Base-by-base conservation (phyloP, 2,329 filamentous ascomycete genomes). In the Colletotrichum sp. region DNA sequence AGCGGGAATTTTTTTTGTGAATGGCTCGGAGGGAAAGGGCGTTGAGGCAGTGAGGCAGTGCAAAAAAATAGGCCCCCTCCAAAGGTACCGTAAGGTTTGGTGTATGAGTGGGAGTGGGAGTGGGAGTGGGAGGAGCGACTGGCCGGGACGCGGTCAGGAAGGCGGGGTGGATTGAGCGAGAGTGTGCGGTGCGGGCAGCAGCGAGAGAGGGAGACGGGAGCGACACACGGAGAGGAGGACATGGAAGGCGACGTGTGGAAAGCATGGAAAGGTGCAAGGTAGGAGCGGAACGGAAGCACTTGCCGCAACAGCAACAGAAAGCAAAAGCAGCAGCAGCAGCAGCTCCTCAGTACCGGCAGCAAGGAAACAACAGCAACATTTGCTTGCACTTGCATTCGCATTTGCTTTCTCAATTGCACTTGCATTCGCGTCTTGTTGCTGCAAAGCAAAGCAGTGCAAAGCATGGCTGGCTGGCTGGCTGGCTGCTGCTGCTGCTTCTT, bases 31-130 rank as follows among this genome's bases (percentile, higher is more conserved):
- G 28, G 70, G 64, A 73, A 65, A 76, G 70, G 73, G 73, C 73
- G 73, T 76, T 76, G 70, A 76, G 73, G 73, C 73, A 76, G 73
- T 76, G 73, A 76, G 73, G 73, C 73, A 76, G 73, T 76, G 73
- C 73, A 76, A 71, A 76, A 75, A 76, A 73, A 73, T 60, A 59
- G 64, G 70, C 34, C 59, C 39, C 70, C 59, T 32, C 59, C 59
- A 62, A 68, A 75, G 69, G 70, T 65, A 72, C 34, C 62, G 69
- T 76, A 76, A 76, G 73, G 75, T 77, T 77, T 77, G 65, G 66
- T 64, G 75, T 77, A 72, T 73, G 57, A 69, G 71, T 74, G 60
- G 55, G 69, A 71, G 66, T 65, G 68, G 72, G 68, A 71, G 72
- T 71, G 68, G 72, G 60, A 75, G 72, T 77, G 74, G 59, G 65